Percentiles rank a stretch among this genome's conserved stretches.
Evolutionary conservation across 179 eudicot genomes (phyloP).

Genomic region (Carnegiea gigantea): DNA sequence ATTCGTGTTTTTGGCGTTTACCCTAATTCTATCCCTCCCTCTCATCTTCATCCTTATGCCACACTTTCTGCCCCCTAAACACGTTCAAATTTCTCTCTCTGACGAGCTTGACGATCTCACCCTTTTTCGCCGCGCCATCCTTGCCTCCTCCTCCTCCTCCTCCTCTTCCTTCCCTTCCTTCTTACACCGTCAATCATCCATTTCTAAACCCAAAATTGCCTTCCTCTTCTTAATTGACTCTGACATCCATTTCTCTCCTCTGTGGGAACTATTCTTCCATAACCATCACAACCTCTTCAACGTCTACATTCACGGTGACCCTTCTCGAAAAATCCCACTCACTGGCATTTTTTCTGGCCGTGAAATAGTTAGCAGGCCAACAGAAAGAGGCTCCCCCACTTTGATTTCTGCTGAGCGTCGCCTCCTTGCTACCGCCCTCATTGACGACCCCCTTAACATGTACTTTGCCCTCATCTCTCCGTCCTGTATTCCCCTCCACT

Average conservation of each 20-base stretch:
- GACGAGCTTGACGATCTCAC: slow-evolving; percentile 24
- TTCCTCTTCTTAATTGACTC: slow-evolving; percentile 14
- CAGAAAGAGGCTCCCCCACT: slow-evolving; percentile 48
- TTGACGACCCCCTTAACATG: slow-evolving; percentile 41
- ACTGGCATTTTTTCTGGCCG: slow-evolving; percentile 35
- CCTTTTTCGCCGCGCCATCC: slow-evolving; percentile 46
- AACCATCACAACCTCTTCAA: slow-evolving; percentile 29
- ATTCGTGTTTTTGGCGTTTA: slow-evolving; percentile 3
- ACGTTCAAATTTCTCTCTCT: slow-evolving; percentile 15
- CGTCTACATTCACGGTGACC: slow-evolving; percentile 57
- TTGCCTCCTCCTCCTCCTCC: slow-evolving; percentile 10
- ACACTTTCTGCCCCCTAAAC: slow-evolving; percentile 3
- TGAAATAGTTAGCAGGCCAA: slow-evolving; percentile 31
- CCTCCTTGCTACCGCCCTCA: slow-evolving; percentile 46
- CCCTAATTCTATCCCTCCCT: slow-evolving; percentile 16
- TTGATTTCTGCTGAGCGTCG: slow-evolving; percentile 55
- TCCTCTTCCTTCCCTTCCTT: slow-evolving; percentile 12
- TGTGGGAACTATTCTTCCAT: slow-evolving; percentile 10
- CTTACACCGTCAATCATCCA: slow-evolving; percentile 22
- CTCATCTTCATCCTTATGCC: slow-evolving; percentile 15
- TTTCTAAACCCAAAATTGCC: slow-evolving; percentile 8
- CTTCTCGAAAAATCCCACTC: slow-evolving; percentile 20
- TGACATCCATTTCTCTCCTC: slow-evolving; percentile 15
- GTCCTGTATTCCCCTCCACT: slow-evolving; percentile 49
- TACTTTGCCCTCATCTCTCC: slow-evolving; percentile 54